Conservation (phyloP, 2,329 filamentous ascomycete genomes). For the Phoma sp. region DNA sequence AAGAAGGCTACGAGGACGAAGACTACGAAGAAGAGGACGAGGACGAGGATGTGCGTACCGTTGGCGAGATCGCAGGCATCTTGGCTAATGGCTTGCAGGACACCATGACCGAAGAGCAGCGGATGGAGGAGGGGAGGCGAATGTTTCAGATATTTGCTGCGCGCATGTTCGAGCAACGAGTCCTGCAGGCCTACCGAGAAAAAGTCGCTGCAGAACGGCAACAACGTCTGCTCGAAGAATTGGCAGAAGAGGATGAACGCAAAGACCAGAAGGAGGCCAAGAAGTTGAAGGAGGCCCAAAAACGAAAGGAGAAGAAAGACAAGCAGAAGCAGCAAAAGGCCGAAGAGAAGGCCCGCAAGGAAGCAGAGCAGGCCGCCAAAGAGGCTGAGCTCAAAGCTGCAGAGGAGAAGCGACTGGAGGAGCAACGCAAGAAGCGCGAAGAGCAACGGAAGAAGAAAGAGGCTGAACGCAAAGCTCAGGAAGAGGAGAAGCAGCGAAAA, state of each 20-base stretch:
- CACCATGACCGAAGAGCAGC: constrained; percentile 95
- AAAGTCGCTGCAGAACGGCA: constrained; percentile 95
- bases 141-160: constrained; percentile 99
- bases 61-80: constrained; percentile 15
- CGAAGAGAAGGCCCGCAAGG: constrained; percentile 87
- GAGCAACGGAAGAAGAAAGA: constrained; percentile 93
- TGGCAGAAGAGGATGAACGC: constrained; percentile 81
- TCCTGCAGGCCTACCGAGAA: constrained; percentile 95
- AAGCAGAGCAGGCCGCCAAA: constrained; percentile 88
- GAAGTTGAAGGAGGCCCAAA: constrained; percentile 91
- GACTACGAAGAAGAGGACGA: constrained; percentile 53
- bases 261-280: constrained; percentile 85
- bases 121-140: constrained; percentile 96
- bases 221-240: constrained; percentile 85
- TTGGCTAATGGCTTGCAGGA: constrained; percentile 66
- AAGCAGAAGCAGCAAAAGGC: constrained; percentile 86
- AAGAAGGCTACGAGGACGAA: constrained; percentile 67
- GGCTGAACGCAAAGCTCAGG: constrained; percentile 85
- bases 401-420: constrained; percentile 79
- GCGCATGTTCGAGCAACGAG: constrained; percentile 98
- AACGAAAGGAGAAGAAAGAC: constrained; percentile 91
- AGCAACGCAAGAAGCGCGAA: constrained; percentile 81
- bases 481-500: constrained; percentile 84
- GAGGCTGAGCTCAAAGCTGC: constrained; percentile 77
- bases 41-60: constrained; percentile 43